Conservation (phyloP, 2,329 filamentous ascomycete genomes). For the Knufia petricola region DNA sequence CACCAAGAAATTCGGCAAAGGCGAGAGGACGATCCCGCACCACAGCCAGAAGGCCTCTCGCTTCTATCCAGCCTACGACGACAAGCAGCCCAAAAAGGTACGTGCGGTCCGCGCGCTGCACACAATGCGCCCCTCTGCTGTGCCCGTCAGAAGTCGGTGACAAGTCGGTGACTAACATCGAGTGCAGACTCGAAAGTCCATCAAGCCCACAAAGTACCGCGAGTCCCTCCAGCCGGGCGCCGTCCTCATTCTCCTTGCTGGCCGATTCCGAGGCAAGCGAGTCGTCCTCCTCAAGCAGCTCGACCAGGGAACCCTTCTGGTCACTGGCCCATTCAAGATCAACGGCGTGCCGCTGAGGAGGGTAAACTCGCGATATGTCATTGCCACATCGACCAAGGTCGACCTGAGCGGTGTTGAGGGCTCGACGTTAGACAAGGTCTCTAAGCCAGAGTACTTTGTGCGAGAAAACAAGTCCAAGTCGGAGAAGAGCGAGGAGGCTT, state of each 20-base stretch:
- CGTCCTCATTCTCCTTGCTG: constrained; percentile 97
- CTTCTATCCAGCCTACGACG: constrained; percentile 97
- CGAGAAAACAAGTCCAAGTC: constrained; percentile 82
- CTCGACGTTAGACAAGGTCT: constrained; percentile 66
- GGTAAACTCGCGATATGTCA: constrained; percentile 44
- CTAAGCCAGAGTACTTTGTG: constrained; percentile 88
- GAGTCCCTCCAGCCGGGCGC: constrained; percentile 85
- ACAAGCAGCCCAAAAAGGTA: constrained; percentile 86
- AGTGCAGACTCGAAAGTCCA: constrained; percentile 78
- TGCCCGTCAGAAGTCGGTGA: neutral
- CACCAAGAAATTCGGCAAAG: constrained; percentile 97
- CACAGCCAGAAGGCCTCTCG: constrained; percentile 88
- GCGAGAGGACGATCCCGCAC: constrained; percentile 82
- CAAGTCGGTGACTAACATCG: constrained; percentile 3
- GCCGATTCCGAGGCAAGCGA: constrained; percentile 99
- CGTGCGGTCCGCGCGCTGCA: constrained; percentile 38
- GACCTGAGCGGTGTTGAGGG: constrained; percentile 70
- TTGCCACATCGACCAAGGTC: constrained; percentile 40
- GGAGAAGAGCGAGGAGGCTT: constrained; percentile 95
- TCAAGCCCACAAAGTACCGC: constrained; percentile 79
- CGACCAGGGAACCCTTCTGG: constrained; percentile 93
- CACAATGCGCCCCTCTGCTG: neutral
- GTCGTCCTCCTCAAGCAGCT: constrained; percentile 98
- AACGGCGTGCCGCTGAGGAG: constrained; percentile 96
- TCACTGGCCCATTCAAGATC: constrained; percentile 99